These are phyloP conservation scores for Verticillium nonalfalfae DNA, from an alignment of 2,329 filamentous ascomycete genomes.

Conservation along the genomic window DNA sequence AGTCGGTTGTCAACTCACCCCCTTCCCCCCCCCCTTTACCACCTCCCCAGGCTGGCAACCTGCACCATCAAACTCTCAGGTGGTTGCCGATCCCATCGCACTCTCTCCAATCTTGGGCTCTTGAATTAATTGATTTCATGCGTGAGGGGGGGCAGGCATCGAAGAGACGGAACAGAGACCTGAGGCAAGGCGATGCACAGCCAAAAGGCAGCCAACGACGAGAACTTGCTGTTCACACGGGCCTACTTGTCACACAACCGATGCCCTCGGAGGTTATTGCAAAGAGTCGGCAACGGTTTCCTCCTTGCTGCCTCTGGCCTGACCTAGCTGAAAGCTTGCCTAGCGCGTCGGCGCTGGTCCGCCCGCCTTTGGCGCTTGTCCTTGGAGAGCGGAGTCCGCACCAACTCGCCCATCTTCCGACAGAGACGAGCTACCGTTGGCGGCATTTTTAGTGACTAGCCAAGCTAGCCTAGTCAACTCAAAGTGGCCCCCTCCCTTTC, in stretches of 20 bases:
- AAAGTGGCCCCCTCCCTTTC: not conserved
- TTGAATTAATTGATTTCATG: too few species aligned
- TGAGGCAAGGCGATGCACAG: too few species aligned
- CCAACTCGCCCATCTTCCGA: not conserved
- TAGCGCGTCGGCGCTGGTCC: not conserved
- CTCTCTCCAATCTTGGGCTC: not conserved
- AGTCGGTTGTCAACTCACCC: not conserved
- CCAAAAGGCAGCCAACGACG: too few species aligned
- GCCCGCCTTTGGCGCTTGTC: not conserved
- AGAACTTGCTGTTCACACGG: too few species aligned
- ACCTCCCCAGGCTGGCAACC: not conserved
- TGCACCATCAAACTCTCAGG: not conserved
- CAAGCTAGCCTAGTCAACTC: not conserved
- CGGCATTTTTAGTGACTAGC: not conserved
- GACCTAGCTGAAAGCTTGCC: not conserved
- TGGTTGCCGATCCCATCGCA: not conserved
- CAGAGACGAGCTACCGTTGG: not conserved
- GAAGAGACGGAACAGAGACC: too few species aligned
- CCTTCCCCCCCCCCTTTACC: not conserved
- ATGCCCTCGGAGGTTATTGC: too few species aligned
- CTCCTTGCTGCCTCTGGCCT: too few species aligned
- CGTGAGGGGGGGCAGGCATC: too few species aligned
- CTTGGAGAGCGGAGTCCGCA: not conserved
- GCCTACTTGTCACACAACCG: too few species aligned
- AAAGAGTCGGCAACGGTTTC: too few species aligned